Percentiles rank a stretch among this genome's conserved stretches.
Evolutionary conservation across 1,139 yeast genomes (phyloP).

Genomic region (Diutina sp.): DNA sequence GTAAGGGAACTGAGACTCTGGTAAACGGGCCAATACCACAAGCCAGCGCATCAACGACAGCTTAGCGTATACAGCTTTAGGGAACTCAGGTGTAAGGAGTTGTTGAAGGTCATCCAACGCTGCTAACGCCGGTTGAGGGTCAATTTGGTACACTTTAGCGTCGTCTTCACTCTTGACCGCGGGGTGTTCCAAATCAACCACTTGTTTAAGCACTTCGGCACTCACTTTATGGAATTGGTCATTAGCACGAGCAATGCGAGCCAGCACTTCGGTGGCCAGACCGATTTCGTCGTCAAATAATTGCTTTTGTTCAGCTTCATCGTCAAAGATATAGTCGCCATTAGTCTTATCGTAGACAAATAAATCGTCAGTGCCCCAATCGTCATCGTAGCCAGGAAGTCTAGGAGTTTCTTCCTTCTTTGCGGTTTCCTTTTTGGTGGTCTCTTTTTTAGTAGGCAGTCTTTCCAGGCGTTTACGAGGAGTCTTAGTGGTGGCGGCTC

Average conservation of each 20-base stretch:
- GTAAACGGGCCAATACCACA: not conserved
- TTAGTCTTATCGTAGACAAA: not conserved
- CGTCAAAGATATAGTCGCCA: not conserved
- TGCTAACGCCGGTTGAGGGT: not conserved
- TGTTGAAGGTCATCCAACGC: not conserved
- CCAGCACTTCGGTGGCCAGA: not conserved
- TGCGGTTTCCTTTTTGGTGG: not conserved
- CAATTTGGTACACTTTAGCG: not conserved
- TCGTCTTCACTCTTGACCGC: not conserved
- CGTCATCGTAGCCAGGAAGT: not conserved
- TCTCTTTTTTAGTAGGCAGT: not conserved
- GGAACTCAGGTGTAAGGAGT: not conserved
- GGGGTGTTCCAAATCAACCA: not conserved
- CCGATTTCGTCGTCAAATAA: not conserved
- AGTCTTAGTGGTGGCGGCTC: not conserved
- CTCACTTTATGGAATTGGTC: not conserved
- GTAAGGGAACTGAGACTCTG: not conserved
- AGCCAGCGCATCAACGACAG: constrained; percentile 1
- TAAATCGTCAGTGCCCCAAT: not conserved
- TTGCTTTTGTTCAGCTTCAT: not conserved
- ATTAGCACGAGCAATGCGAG: not conserved
- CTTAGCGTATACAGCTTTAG: not conserved
- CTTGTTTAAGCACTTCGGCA: not conserved
- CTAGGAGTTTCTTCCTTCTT: not conserved
- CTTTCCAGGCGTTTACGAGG: not conserved